These are phyloP conservation scores for Trichoderma sp. DNA, from an alignment of 2,329 filamentous ascomycete species.

Conservation along the genomic window DNA sequence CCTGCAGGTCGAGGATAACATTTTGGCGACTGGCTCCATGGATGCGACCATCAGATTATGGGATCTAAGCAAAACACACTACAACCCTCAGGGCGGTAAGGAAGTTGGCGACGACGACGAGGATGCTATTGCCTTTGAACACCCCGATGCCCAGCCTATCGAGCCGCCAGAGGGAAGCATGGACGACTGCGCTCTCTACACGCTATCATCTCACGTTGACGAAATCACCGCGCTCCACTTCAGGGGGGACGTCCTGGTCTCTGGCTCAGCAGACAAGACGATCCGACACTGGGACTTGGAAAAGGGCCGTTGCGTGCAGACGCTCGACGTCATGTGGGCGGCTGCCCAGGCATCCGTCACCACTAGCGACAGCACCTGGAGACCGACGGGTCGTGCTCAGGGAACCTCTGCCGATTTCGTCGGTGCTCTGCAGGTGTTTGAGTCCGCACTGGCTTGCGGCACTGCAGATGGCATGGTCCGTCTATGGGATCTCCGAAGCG, in stretches of 20 bases:
- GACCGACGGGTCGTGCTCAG: constrained; percentile 64
- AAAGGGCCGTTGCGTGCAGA: constrained; percentile 96
- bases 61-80: constrained; percentile 88
- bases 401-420: constrained; percentile 83
- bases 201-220: constrained; percentile 85
- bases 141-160: constrained; percentile 66
- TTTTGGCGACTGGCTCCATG: constrained; percentile 90
- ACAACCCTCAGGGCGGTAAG: constrained; percentile 69
- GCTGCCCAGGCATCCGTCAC: constrained; percentile 82
- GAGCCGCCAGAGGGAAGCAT: constrained; percentile 77
- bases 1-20: constrained; percentile 92
- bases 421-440: constrained; percentile 91
- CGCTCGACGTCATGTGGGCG: constrained; percentile 96
- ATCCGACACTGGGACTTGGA: constrained; percentile 96
- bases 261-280: constrained; percentile 95
- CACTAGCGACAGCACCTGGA: constrained; percentile 67
- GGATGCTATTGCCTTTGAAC: constrained; percentile 72
- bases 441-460: constrained; percentile 91
- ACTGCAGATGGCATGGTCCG: constrained; percentile 97
- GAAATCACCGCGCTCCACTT: constrained; percentile 95
- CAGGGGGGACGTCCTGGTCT: constrained; percentile 84
- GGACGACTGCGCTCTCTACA: constrained; percentile 86
- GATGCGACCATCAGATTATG: constrained; percentile 93
- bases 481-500: constrained; percentile 93
- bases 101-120: constrained; percentile 60